Evolutionary conservation across 1,139 yeast genomes (phyloP), one percentile per base, ranked within the genome.

Genomic region (Pichia sp.): DNA sequence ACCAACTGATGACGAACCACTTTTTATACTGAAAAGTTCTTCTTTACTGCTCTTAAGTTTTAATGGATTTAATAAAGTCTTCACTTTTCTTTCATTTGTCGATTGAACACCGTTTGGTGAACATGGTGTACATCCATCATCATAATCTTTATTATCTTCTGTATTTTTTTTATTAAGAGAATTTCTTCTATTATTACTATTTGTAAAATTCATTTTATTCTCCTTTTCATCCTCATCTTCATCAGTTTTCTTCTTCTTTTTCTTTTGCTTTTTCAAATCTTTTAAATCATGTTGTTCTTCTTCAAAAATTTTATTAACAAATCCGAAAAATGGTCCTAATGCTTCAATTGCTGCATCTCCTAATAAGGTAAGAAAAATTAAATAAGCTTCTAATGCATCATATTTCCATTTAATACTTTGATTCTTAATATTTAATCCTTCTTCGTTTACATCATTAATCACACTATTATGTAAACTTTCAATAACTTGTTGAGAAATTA

Each of bases 301-400:
- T 15, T 51, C 59, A 54, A 80, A 82, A 25, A 85, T 63, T 38
- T 65, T 70, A 40, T 76, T 73, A 53, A 72, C 83, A 16, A 81
- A 60, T 14, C 70, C 71, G 52, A 87, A 81, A 10, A 85, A 72
- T 38, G 78, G 88, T 2, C 85, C 74, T 21, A 88, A 62, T 37
- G 69, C 69, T 1, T 73, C 65, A 3, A 88, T 91, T 8, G 44
- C 45, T 44, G 78, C 64, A 8, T 78, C 72, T 55, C 86, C 93
- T 45, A 78, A 65, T 14, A 87, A 68, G 3, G 89, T 80, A 38
- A 87, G 63, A 51, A 83, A 88, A 0, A 95, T 81, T 60, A 84
- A 68, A 53, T 84, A 84, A 55, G 87, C 66, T 56, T 85, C 87
- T 24, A 87, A 58, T 31, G 80, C 75, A 46, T 76, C 77, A 52